phyloP scores from a whole-genome alignment of 2,329 filamentous ascomycete genomes.

The Fusarium fracticaudum region DNA sequence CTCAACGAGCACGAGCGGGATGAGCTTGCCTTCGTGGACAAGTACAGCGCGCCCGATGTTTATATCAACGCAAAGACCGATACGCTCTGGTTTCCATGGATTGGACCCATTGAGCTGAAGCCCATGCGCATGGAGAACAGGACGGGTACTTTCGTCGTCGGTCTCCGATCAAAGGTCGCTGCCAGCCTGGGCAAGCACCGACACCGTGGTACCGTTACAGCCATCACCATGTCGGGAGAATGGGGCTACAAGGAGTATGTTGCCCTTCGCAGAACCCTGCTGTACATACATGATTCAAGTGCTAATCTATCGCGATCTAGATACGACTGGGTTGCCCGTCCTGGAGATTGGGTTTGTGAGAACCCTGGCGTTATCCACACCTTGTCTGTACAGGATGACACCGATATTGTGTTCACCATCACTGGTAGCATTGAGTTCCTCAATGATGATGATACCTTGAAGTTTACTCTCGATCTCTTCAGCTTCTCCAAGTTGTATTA shows the following conservation, averaged over 20 bases:
- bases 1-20: constrained; percentile 12
- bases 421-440: constrained; percentile 40
- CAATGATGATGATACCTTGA: constrained; percentile 39
- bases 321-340: constrained; percentile 39
- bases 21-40: constrained; percentile 39
- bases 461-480: constrained; percentile 36
- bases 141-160: constrained; percentile 31
- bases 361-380: constrained; percentile 40
- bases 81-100: constrained; percentile 38
- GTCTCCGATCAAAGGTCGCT: constrained; percentile 23
- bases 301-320: constrained; percentile 16
- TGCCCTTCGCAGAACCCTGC: not conserved
- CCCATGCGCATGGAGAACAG: constrained; percentile 32
- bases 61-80: constrained; percentile 37
- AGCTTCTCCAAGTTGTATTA: constrained; percentile 37
- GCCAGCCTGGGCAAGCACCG: constrained; percentile 32
- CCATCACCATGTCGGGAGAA: constrained; percentile 35
- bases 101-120: constrained; percentile 31
- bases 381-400: constrained; percentile 34
- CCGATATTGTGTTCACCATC: constrained; percentile 41
- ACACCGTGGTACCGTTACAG: constrained; percentile 31
- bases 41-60: constrained; percentile 40
- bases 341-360: constrained; percentile 40
- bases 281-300: not conserved
- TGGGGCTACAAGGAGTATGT: constrained; percentile 39